phyloP scores from a whole-genome alignment of 1,139 yeast genomes.

The Nadsonia starkeyi-henricii region DNA sequence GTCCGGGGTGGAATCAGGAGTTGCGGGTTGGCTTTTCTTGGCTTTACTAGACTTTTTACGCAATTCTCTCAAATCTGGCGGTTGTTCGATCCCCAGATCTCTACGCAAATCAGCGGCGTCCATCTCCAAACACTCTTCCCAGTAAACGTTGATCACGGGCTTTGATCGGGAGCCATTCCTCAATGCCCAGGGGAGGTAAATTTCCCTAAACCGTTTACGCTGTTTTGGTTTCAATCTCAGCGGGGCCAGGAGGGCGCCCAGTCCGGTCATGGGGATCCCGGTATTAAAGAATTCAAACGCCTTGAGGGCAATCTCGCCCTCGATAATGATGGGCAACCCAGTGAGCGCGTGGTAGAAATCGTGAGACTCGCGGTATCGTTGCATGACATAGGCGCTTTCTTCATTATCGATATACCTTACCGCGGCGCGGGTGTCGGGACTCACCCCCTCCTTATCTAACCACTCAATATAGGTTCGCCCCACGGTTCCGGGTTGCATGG shows the following conservation, averaged over 20 bases:
- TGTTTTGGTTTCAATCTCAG: constrained; percentile 47
- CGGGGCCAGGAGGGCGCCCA: constrained; percentile 84
- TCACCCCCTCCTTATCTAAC: constrained; percentile 77
- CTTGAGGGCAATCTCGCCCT: constrained; percentile 90
- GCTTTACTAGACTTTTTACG: constrained; percentile 31
- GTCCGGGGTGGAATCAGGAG: no score
- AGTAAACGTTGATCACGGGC: constrained; percentile 75
- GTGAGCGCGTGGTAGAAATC: constrained; percentile 92
- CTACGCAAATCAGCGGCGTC: constrained; percentile 59
- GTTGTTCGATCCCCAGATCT: constrained; percentile 59
- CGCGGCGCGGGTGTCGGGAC: constrained; percentile 86
- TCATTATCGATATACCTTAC: constrained; percentile 82
- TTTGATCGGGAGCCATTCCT: constrained; percentile 58
- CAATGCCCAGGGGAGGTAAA: constrained; percentile 86
- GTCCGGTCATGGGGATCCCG: constrained; percentile 91
- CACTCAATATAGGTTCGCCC: constrained; percentile 70
- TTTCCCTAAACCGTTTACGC: constrained; percentile 32
- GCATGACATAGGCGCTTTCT: constrained; percentile 81
- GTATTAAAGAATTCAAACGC: constrained; percentile 85
- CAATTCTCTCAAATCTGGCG: constrained; percentile 63
- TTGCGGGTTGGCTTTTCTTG: background rate
- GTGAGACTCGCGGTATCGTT: constrained; percentile 90
- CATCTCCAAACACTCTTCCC: constrained; percentile 73
- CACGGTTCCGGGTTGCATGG: constrained; percentile 54
- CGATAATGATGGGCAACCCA: constrained; percentile 80